Conservation (phyloP, 2,329 filamentous ascomycete genomes). For the Tolypocladium paradoxum region DNA sequence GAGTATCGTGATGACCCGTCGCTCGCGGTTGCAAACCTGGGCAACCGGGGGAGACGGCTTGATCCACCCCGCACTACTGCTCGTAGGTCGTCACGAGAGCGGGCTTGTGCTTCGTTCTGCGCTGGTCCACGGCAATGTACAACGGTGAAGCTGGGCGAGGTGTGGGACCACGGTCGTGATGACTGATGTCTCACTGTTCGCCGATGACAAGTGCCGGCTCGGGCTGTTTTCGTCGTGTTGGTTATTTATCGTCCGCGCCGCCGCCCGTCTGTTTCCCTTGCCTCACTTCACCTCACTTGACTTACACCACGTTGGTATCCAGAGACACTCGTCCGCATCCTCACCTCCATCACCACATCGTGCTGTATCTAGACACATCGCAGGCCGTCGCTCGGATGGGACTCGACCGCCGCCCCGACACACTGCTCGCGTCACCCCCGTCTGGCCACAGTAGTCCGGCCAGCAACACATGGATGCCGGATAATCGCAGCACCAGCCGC, state of each 20-base stretch:
- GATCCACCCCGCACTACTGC: neutral
- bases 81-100: neutral
- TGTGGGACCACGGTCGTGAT: neutral
- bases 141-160: neutral
- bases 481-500: constrained; percentile 3
- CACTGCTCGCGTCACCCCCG: neutral
- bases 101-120: neutral
- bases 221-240: neutral
- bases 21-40: neutral
- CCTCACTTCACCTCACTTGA: neutral
- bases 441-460: neutral
- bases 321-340: neutral
- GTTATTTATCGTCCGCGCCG: neutral
- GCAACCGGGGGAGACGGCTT: neutral
- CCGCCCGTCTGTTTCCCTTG: neutral
- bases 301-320: neutral
- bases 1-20: neutral
- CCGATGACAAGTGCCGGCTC: neutral
- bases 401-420: neutral
- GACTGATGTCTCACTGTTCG: neutral
- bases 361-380: neutral
- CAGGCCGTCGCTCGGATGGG: neutral
- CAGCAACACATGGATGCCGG: neutral
- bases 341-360: too few species aligned
- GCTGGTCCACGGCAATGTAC: neutral